Conservation (phyloP, 2,329 filamentous ascomycete species). For the Elsinoe arachidis region DNA sequence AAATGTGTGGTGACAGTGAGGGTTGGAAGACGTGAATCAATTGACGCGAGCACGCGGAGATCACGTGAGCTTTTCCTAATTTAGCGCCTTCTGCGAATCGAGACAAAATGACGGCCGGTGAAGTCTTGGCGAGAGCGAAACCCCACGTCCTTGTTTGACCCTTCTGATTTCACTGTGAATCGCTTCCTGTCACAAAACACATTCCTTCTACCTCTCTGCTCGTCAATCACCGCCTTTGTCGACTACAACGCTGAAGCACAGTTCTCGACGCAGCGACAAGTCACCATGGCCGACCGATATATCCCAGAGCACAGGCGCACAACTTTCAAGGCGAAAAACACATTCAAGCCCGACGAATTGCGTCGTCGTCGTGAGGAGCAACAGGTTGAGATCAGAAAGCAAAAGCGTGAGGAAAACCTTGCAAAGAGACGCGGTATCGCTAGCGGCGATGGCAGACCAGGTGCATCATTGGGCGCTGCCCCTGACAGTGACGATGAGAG, state of each 20-base stretch:
- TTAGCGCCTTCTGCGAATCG: background rate
- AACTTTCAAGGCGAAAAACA: conserved; percentile 99
- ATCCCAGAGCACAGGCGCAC: conserved; percentile 98
- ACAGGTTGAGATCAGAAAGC: conserved; percentile 97
- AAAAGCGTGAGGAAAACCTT: conserved; percentile 97
- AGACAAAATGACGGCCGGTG: conserved; percentile 7
- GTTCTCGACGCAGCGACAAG: background rate
- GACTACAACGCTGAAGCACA: background rate
- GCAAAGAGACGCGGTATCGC: conserved; percentile 95
- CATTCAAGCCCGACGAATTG: conserved; percentile 98
- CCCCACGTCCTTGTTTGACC: conserved; percentile 8
- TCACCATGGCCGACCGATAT: conserved; percentile 91
- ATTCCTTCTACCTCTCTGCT: conserved; percentile 5
- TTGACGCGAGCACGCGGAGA: conserved; percentile 3
- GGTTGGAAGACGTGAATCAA: background rate
- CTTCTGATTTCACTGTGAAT: conserved; percentile 4
- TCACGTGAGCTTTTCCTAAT: conserved; percentile 5
- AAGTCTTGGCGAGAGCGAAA: background rate
- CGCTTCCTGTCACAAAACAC: conserved; percentile 11
- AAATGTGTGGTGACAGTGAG: background rate
- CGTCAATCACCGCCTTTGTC: background rate
- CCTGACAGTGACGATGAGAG: conserved; percentile 97
- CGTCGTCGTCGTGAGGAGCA: conserved; percentile 97
- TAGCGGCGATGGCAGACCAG: conserved; percentile 59
- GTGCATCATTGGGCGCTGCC: conserved; percentile 75